Evolutionary conservation across 83 land plant species (phyloP), one percentile per base, ranked within the genome.

Genomic region (Larix sibirica): DNA sequence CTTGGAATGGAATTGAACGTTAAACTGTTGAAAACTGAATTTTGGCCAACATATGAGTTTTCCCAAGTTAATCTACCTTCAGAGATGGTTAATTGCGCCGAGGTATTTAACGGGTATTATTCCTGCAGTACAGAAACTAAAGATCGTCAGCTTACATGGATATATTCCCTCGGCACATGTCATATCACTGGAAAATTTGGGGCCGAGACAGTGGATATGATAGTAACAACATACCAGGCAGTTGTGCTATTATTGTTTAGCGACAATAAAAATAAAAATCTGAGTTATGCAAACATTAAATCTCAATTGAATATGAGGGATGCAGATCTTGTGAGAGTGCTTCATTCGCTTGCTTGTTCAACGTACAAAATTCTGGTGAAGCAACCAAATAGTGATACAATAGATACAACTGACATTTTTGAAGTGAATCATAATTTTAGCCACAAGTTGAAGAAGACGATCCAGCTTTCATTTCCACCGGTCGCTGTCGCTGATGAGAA

Each of bases 31-130:
- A 47, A 8, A 8, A 47, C 50, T 47, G 10, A 8, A 47, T 47
- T 7, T 47, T 47, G 50, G 50, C 12, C 54, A 50, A 47, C 10
- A 6, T 47, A 7, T 9, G 1, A 47, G 9, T 47, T 6, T 47
- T 47, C 50, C 50, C 10, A 47, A 47, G 88, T 95, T 17, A 93
- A 95, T 80, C 92, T 97, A n/a, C 98, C 99, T 58, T 89, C 91
- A 4, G 99, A 94, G 77, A 94, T 97, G 96, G 98, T 92, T 67
- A 40, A 64, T 67, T 96, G 99, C 85, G 96, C 95, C 93, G 10
- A 47, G 9, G 50, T 47, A 47, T 47, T 47, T 6, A 1, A 47
- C 8, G 2, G 10, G 6, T 47, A 47, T 47, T 47, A 47, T 47
- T 47, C 2, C 3, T 33, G 3, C 3, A 33, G 36, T 33, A 33